Evolutionary conservation across 352 stramenopile genomes (phyloP), one percentile per base, ranked within the genome.

Genomic region (Pythium rhizo-oryzae): DNA sequence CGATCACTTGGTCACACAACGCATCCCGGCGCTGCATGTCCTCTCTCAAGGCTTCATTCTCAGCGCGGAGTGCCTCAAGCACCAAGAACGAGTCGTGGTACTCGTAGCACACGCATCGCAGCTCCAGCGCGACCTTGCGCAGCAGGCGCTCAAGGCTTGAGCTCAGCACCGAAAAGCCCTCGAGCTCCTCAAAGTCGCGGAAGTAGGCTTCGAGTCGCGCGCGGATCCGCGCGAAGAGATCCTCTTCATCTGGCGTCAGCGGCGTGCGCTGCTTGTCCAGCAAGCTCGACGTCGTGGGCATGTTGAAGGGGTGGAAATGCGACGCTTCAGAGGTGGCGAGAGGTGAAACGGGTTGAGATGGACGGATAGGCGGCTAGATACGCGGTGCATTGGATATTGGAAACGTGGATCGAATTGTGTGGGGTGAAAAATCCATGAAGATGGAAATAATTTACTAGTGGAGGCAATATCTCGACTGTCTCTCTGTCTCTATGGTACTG

Each of bases 101-200:
- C 30, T 84, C 73, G 47, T 75, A 74, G 44, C 76, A 82, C 18
- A 84, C 53, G 35, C 71, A 72, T 19, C 67, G 62, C 18, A 86
- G 41, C 35, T 85, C 78, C 33, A 85, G 41, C 47, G 71, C 58
- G 16, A 81, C 73, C 49, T 81, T 76, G 47, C 54, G 63, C 37
- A 71, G 41, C 47, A 82, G 55, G 13, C 75, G 68, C 55, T 80
- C 59, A 37, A 81, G 58, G 37, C 80, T 82, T n/a, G 46, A 59
- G 8, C 50, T 53, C 6, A 81, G 69, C 47, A 79, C 57, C 1
- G 67, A 60, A 60, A 81, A 85, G 1, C 77, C 77, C 52, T 85
- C 78, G 25, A 80, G 67, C 64, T 83, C 66, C 43, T 85, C 70
- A 52, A 85, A 81, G 33, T 70, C 59, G 13, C 61, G 62, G 25